These are phyloP conservation scores for Monascus ruber DNA, from an alignment of 2,329 filamentous ascomycete species.

Conservation along the genomic window DNA sequence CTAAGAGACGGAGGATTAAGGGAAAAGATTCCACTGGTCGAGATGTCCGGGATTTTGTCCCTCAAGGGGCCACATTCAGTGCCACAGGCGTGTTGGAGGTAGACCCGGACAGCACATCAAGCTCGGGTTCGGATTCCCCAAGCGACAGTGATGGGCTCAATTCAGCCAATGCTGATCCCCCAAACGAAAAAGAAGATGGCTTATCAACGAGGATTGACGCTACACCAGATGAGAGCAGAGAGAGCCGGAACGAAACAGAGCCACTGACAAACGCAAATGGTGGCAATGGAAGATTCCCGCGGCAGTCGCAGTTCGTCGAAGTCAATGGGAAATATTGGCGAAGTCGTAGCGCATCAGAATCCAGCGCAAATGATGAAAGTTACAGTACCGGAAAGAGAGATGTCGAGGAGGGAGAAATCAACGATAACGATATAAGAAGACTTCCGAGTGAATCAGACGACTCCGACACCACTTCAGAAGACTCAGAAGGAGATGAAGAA, in stretches of 20 bases:
- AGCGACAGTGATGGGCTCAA: slow-evolving; percentile 2
- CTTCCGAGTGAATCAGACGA: slow-evolving; percentile 20
- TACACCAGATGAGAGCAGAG: neutral
- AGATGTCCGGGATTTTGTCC: slow-evolving; percentile 26
- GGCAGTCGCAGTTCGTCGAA: slow-evolving; percentile 18
- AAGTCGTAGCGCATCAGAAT: slow-evolving; percentile 23
- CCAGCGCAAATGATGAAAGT: slow-evolving; percentile 5
- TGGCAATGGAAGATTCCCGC: slow-evolving; percentile 4
- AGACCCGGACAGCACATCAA: slow-evolving; percentile 21
- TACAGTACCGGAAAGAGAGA: slow-evolving; percentile 6
- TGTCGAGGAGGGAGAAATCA: slow-evolving; percentile 18
- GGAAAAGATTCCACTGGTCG: slow-evolving; percentile 7
- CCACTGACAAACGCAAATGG: slow-evolving; percentile 11
- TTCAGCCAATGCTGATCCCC: neutral
- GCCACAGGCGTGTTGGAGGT: slow-evolving; percentile 17
- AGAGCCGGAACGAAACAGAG: slow-evolving; percentile 32
- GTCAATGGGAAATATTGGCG: slow-evolving; percentile 29
- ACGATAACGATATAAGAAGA: slow-evolving; percentile 4
- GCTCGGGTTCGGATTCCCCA: slow-evolving; percentile 16
- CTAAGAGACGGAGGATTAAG: slow-evolving; percentile 18
- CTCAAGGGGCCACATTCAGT: slow-evolving; percentile 25
- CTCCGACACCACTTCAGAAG: slow-evolving; percentile 12
- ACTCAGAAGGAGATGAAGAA: slow-evolving; percentile 5
- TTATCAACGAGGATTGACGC: too few species aligned
- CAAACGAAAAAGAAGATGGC: neutral